Evolutionary conservation across 768 basidiomycete species (phyloP).

Genomic region (Suillus tomentosus): DNA sequence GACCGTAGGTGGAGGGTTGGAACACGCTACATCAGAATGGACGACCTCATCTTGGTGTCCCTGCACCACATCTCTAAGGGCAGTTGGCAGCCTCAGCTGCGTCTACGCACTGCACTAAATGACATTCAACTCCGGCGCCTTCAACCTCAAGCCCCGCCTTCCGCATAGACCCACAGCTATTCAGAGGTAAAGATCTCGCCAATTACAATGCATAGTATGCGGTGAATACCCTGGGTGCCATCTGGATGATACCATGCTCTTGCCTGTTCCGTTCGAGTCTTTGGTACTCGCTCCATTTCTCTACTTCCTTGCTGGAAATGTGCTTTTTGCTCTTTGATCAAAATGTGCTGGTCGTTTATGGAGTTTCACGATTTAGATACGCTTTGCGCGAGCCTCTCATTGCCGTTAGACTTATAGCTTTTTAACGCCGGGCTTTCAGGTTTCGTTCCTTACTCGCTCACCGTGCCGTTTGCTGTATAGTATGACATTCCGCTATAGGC

Average conservation of each 20-base stretch:
- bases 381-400: background rate
- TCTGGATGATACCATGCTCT: background rate
- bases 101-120: slow-evolving; percentile 37
- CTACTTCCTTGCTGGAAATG: background rate
- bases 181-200: background rate
- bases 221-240: background rate
- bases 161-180: background rate
- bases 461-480: background rate
- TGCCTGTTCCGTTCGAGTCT: too few relatives aligned
- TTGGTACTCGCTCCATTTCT: background rate
- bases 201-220: background rate
- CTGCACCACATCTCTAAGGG: slow-evolving; percentile 84
- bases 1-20: slow-evolving; percentile 69
- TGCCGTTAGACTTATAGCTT: background rate
- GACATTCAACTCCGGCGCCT: background rate
- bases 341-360: background rate
- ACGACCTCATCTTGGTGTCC: slow-evolving; percentile 73
- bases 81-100: slow-evolving; percentile 79
- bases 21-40: slow-evolving; percentile 52
- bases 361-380: background rate
- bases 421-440: slow-evolving; percentile 1
- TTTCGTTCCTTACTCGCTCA: background rate
- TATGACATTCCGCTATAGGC: background rate
- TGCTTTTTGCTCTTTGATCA: background rate
- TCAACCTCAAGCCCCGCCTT: background rate